Conservation (phyloP, 805 yeast species). For the Starmerella sp. region DNA sequence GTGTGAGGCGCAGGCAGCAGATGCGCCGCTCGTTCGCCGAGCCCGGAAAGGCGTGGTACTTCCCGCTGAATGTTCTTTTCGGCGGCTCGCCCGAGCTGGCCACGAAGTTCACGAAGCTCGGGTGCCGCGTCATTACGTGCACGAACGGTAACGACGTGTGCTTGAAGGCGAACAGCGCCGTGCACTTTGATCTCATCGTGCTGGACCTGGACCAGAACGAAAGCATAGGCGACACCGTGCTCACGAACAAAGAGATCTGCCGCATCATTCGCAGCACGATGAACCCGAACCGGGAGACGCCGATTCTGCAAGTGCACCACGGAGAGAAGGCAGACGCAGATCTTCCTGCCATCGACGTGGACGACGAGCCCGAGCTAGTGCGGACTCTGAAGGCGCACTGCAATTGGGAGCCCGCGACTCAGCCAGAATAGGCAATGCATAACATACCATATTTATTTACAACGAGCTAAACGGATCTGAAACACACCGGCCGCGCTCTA, state of each 20-base stretch:
- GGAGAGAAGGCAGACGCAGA: constrained; percentile 22
- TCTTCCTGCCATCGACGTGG: constrained; percentile 39
- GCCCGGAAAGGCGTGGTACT: constrained; percentile 4
- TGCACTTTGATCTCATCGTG: constrained; percentile 72
- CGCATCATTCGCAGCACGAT: constrained; percentile 59
- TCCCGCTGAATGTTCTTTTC: constrained; percentile 42
- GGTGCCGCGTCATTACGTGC: constrained; percentile 71
- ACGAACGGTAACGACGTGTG: constrained; percentile 61
- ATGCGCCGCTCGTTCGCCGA: constrained; percentile 14
- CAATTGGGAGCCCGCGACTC: constrained; percentile 22
- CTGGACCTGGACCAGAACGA: constrained; percentile 33
- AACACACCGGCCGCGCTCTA: neutral
- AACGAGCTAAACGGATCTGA: neutral
- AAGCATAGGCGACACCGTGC: neutral
- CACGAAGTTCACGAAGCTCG: constrained; percentile 51
- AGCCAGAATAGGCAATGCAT: neutral
- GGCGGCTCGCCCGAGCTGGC: constrained; percentile 68
- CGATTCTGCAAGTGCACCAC: constrained; percentile 59
- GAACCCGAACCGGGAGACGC: constrained; percentile 66
- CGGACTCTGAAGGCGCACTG: constrained; percentile 28
- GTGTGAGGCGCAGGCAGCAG: constrained; percentile 20
- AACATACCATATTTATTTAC: neutral
- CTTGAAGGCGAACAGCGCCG: constrained; percentile 46
- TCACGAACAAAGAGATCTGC: constrained; percentile 14
- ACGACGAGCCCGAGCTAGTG: constrained; percentile 29